Evolutionary conservation across 169 alveolate genomes (phyloP), one percentile per base, ranked within the genome.

Genomic region (Sarcocystis neurona): DNA sequence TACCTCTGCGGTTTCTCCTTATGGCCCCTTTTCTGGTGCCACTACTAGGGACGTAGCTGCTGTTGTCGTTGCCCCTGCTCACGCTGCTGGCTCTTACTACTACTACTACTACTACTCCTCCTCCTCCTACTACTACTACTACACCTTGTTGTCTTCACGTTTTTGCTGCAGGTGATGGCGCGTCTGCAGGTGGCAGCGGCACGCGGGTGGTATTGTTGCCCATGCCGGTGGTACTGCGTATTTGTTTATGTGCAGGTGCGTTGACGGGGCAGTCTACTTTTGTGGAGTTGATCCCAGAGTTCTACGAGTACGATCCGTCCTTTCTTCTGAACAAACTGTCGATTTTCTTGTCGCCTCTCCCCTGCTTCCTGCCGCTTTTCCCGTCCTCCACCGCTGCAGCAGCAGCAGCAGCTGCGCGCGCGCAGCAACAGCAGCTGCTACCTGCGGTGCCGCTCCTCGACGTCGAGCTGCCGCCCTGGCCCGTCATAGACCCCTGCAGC

Each of bases 211-310:
- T n/a, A n/a, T n/a, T n/a, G n/a, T n/a, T n/a, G 77, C 8, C 18
- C 39, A 15, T 74, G 47, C 84, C 0, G 39, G 66, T 37, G 85
- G n/a, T 39, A 12, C 2, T 10, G 2, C 43, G 41, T 20, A 87
- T 2, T 30, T 92, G 39, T 58, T 27, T 27, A 63, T 68, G 47
- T 75, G 58, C 84, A 87, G 79, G 79, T 89, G 93, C 80, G 27
- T 85, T 50, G 88, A 87, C 63, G 95, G 95, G 91, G 94, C 98
- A 75, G 95, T 97, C 87, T 94, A 88, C 91, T 4, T 88, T 95
- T 77, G 96, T 96, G 90, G 99, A 98, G 91, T 87, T 98, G 87
- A 96, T 96, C 34, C 99, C 99, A 0, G 99, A 98, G 87, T 97
- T 97, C 93, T 98, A 95, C 93, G 94, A 95, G 89, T 93, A 92